Evolutionary conservation across 176 grass and related monocot genomes (phyloP).

Genomic region (Oryza glumipatula): DNA sequence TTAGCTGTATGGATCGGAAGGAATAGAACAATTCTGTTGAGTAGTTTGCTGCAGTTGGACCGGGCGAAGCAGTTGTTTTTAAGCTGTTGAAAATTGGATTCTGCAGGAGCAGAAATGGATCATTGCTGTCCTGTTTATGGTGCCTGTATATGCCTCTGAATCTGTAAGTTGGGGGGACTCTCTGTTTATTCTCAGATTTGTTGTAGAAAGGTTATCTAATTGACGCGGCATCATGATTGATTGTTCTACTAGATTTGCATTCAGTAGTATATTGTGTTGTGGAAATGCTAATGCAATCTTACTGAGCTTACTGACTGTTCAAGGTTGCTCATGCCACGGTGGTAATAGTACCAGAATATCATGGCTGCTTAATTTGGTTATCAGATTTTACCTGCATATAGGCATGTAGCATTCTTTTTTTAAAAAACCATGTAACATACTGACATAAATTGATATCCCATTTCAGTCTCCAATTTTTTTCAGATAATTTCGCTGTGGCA

Average conservation of each 20-base stretch:
- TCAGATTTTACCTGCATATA: neutral
- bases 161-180: constrained; percentile 54
- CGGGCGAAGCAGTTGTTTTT: neutral
- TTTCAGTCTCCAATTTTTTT: constrained; percentile 26
- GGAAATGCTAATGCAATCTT: neutral
- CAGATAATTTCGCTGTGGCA: constrained; percentile 89
- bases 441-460: constrained; percentile 31
- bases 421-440: neutral
- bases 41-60: neutral
- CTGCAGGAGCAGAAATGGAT: constrained; percentile 97
- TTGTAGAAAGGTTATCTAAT: neutral
- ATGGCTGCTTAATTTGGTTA: neutral
- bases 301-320: neutral
- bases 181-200: neutral
- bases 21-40: neutral
- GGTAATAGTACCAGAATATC: neutral
- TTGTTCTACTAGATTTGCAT: neutral
- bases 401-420: neutral
- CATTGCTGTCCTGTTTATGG: constrained; percentile 88
- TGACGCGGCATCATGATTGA: neutral
- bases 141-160: constrained; percentile 89
- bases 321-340: neutral
- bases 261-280: neutral
- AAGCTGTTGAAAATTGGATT: neutral
- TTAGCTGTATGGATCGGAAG: neutral